Conservation (phyloP, 495 filamentous ascomycete species). For the Haplographium delicatum region DNA sequence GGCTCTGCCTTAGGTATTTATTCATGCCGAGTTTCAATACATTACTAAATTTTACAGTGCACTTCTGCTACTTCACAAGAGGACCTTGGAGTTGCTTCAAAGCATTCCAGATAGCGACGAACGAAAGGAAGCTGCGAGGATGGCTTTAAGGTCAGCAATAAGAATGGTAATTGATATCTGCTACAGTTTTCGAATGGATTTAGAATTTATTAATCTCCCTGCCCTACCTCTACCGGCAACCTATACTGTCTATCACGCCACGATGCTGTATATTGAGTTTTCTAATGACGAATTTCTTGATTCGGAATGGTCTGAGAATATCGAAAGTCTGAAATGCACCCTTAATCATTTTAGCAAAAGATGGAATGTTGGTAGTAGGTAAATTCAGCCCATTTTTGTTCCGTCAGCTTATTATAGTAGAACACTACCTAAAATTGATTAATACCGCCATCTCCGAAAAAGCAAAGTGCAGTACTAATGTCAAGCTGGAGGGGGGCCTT, state of each 20-base stretch:
- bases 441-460: slow-evolving; percentile 4
- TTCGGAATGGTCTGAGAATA: slow-evolving; percentile 7
- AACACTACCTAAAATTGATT: slow-evolving; percentile 10
- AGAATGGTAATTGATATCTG: slow-evolving; percentile 19
- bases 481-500: background rate
- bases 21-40: too few species aligned
- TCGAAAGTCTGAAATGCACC: slow-evolving; percentile 12
- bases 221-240: slow-evolving; percentile 16
- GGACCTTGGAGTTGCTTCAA: slow-evolving; percentile 4
- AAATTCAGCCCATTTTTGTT: too few species aligned
- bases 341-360: slow-evolving; percentile 9
- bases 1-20: slow-evolving; percentile 15
- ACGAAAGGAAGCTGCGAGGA: slow-evolving; percentile 2
- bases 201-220: slow-evolving; percentile 12
- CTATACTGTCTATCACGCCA: slow-evolving; percentile 9
- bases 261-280: slow-evolving; percentile 18
- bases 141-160: slow-evolving; percentile 16
- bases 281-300: slow-evolving; percentile 10
- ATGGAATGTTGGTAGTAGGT: slow-evolving; percentile 19
- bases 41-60: too few species aligned
- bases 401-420: background rate
- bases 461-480: background rate
- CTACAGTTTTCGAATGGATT: slow-evolving; percentile 12
- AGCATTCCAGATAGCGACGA: background rate
- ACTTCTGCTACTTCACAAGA: slow-evolving; percentile 11